A percentile compares a stretch with the other conserved stretches of the same genome.
Conservation (phyloP, 2,329 filamentous ascomycete genomes). For the Aspergillus viridinutans region DNA sequence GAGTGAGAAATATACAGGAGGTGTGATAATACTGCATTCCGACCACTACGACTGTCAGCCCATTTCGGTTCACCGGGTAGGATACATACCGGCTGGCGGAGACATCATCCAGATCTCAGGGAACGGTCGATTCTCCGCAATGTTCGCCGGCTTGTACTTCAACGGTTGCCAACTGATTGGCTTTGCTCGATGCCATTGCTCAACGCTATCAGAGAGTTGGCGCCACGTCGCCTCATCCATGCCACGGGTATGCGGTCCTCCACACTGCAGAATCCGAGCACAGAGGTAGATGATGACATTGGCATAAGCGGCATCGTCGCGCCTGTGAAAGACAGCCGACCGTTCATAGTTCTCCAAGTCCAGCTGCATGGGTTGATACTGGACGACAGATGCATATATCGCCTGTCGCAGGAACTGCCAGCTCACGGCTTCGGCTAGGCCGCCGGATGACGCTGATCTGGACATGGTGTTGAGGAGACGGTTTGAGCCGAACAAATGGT, state of each 20-base stretch:
- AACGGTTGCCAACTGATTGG: slow-evolving; percentile 32
- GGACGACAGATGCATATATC: slow-evolving; percentile 38
- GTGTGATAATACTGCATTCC: slow-evolving; percentile 39
- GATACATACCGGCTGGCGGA: slow-evolving; percentile 27
- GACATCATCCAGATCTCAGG: slow-evolving; percentile 37
- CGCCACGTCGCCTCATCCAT: slow-evolving; percentile 23
- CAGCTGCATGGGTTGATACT: slow-evolving; percentile 35
- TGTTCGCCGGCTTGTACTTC: slow-evolving; percentile 25
- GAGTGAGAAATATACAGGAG: slow-evolving; percentile 26
- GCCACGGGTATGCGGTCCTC: slow-evolving; percentile 13
- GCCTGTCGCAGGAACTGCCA: slow-evolving; percentile 43
- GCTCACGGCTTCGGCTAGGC: slow-evolving; percentile 38
- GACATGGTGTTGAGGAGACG: slow-evolving; percentile 38
- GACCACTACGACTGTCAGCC: slow-evolving; percentile 22
- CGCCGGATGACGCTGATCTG: slow-evolving; percentile 37
- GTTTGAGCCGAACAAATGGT: slow-evolving; percentile 38
- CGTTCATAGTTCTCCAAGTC: slow-evolving; percentile 37
- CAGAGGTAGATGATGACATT: slow-evolving; percentile 39
- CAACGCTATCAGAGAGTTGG: slow-evolving; percentile 22
- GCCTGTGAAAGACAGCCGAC: slow-evolving; percentile 34
- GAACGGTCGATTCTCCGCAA: slow-evolving; percentile 24
- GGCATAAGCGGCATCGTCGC: slow-evolving; percentile 36
- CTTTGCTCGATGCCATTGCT: slow-evolving; percentile 27
- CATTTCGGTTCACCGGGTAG: neutral
- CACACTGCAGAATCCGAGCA: slow-evolving; percentile 35